These are phyloP conservation scores for Lepidium africanum DNA, from an alignment of 345 rosid genomes.

Conservation along the genomic window DNA sequence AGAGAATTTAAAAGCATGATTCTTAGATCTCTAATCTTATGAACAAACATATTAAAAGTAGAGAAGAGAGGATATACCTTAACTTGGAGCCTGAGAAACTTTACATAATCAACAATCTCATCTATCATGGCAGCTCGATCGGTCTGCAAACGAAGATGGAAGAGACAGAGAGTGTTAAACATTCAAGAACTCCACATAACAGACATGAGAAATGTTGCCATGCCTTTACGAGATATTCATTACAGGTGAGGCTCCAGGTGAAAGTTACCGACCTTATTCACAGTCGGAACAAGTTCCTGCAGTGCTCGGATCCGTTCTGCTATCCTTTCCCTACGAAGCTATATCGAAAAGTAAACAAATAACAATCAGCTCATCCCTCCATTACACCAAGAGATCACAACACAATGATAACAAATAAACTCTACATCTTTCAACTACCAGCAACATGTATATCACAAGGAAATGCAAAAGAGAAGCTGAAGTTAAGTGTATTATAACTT, in stretches of 20 bases:
- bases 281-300: slow-evolving; percentile 98
- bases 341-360: slow-evolving; percentile 34
- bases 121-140: slow-evolving; percentile 98
- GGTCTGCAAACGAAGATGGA: slow-evolving; percentile 40
- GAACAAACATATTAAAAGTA: neutral
- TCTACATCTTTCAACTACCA: neutral
- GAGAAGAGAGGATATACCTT: slow-evolving; percentile 46
- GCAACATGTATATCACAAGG: neutral
- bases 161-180: neutral
- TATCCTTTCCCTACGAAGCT: slow-evolving; percentile 96
- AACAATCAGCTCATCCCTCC: neutral
- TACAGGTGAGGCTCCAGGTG: neutral
- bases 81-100: slow-evolving; percentile 97
- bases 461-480: neutral
- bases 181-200: neutral
- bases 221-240: neutral
- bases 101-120: slow-evolving; percentile 98
- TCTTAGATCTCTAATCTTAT: slow-evolving; percentile 13
- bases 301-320: slow-evolving; percentile 96
- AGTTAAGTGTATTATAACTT: neutral
- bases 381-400: neutral
- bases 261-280: slow-evolving; percentile 66
- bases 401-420: neutral
- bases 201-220: neutral
- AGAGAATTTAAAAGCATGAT: neutral